phyloP scores from a whole-genome alignment of 768 basidiomycete species.

The Leccinum disarticulatum region DNA sequence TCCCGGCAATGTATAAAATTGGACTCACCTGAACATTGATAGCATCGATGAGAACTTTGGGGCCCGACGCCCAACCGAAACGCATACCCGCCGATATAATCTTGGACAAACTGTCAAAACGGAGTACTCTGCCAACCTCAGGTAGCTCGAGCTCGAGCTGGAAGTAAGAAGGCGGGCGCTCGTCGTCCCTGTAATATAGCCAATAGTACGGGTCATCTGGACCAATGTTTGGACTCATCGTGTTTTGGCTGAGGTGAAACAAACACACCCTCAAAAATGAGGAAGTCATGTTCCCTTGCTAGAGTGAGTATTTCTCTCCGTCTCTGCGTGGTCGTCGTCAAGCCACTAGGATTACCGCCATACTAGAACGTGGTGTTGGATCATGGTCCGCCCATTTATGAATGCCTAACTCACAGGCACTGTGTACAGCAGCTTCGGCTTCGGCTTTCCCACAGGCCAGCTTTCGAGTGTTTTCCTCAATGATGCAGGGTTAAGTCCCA shows the following conservation, averaged over 20 bases:
- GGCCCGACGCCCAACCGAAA: conserved; percentile 74
- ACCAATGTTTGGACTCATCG: not conserved
- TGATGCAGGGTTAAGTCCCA: conserved; percentile 58
- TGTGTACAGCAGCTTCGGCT: conserved; percentile 75
- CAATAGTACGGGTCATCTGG: conserved; percentile 70
- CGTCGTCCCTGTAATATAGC: conserved; percentile 59
- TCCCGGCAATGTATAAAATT: not conserved
- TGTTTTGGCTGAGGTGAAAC: not conserved
- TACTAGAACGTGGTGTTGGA: conserved; percentile 38
- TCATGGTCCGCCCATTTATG: not conserved
- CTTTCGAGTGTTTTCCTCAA: conserved; percentile 60
- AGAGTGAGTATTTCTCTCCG: conserved; percentile 63
- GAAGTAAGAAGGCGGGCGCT: conserved; percentile 34
- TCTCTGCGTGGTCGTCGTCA: conserved; percentile 63
- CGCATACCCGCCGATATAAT: conserved; percentile 69
- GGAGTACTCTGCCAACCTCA: conserved; percentile 44
- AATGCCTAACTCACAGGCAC: conserved; percentile 48
- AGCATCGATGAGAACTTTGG: conserved; percentile 55
- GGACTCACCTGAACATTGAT: conserved; percentile 63
- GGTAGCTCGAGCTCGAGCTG: not conserved
- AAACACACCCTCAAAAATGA: conserved; percentile 70
- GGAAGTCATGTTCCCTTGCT: conserved; percentile 63
- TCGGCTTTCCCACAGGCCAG: conserved; percentile 65
- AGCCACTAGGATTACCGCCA: conserved; percentile 80
- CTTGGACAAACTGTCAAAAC: conserved; percentile 87